Evolutionary conservation across 805 yeast genomes (phyloP), one percentile per base, ranked within the genome.

Genomic region (Saturnispora besseyi): DNA sequence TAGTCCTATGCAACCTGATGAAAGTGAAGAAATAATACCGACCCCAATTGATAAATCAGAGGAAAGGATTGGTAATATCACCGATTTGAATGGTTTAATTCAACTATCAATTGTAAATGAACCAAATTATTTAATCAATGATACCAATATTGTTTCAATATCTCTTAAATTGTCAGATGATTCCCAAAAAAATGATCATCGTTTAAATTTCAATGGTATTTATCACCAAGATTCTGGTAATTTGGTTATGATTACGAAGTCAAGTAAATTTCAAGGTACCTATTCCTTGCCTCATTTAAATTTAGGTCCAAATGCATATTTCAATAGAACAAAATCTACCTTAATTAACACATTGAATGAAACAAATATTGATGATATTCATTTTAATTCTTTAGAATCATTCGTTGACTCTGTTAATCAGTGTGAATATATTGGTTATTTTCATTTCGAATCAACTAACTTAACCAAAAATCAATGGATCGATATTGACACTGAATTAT

Each of bases 371-470:
- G 67, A 70, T 2, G 75, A 76, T 18, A 54, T 76, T 4, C 60
- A 61, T n/a, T 53, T 64, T 37, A 66, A 67, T 26, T 60, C 62
- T 15, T 57, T 77, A 56, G 71, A 70, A 46, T 56, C 53, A 18
- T 55, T 66, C 18, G 62, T 76, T 3, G 65, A 64, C 15, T 10
- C 42, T 1, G 56, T 62, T 38, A 57, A 60, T 13, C 74, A 68
- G 53, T 90, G 98, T 65, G 98, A 90, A 62, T 81, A 73, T 54
- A 67, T 88, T 18, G 64, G 78, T 0, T 89, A 75, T 58, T 69
- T 87, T 45, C 95, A 88, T 59, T 63, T 86, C 18, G 77, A 77
- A 36, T 76, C 84, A n/a, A 79, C 88, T 13, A 70, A 72, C 11
- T 70, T 76, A 32, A 69, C 77, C 4, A 67, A 68, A 18, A 70